A percentile compares a stretch with the other conserved stretches of the same genome.
Evolutionary conservation across 306 rosid genomes (phyloP).

Genomic region (Inga oerstediana): DNA sequence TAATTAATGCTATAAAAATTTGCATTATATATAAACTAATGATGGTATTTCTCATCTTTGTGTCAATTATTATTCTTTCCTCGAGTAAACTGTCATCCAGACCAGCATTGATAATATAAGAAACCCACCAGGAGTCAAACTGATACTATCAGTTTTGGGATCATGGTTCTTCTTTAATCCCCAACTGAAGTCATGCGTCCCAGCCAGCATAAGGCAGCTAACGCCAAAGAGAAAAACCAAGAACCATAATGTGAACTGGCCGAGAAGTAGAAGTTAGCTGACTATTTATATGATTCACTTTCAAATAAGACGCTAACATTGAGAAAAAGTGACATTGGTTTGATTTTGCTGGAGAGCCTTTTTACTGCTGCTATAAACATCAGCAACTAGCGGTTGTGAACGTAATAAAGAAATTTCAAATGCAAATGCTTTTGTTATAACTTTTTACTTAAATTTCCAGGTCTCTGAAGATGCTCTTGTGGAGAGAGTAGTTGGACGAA

Average conservation of each 20-base stretch:
- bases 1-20: neutral
- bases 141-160: no score
- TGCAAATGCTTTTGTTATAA: constrained; percentile 5
- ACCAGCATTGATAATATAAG: neutral
- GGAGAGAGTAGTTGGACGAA: constrained; percentile 92
- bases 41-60: neutral
- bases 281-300: neutral
- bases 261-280: neutral
- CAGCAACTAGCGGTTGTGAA: constrained; percentile 1
- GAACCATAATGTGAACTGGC: neutral
- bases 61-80: neutral
- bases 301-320: neutral
- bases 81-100: neutral
- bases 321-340: neutral
- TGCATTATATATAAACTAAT: neutral
- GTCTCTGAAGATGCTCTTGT: constrained; percentile 86
- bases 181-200: neutral
- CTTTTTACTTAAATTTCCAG: constrained; percentile 46
- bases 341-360: constrained; percentile 19
- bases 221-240: constrained; percentile 7
- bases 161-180: neutral
- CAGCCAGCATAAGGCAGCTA: neutral
- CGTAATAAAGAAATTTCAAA: neutral
- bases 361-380: neutral
- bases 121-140: no score